A percentile compares a stretch with the other conserved stretches of the same genome.
phyloP scores from a whole-genome alignment of 2,329 filamentous ascomycete genomes.

The Thelonectria rubi region DNA sequence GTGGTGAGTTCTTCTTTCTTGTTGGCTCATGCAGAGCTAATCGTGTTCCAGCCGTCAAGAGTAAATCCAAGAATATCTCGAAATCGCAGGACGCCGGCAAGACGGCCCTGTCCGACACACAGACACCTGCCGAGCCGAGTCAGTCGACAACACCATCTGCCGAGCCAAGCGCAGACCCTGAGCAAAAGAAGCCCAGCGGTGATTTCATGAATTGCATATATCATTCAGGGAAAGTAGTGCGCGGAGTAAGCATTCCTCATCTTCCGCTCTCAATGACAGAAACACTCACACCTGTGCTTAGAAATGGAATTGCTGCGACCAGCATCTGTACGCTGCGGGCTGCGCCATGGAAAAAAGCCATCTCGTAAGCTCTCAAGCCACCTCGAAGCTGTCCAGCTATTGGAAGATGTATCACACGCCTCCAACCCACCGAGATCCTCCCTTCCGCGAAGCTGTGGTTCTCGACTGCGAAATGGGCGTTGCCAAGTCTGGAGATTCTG shows the following conservation, averaged over 20 bases:
- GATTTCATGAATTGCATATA: neutral
- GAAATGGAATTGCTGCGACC: slow-evolving; percentile 28
- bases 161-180: neutral
- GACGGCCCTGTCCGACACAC: neutral
- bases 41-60: neutral
- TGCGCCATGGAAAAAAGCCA: slow-evolving; percentile 21
- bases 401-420: slow-evolving; percentile 24
- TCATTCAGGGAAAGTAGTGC: neutral
- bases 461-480: slow-evolving; percentile 67
- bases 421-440: rapidly evolving
- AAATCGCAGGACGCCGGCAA: neutral
- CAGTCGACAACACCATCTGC: neutral
- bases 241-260: neutral
- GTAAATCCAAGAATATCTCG: neutral
- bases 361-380: neutral
- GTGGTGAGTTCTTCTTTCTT: neutral
- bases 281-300: neutral
- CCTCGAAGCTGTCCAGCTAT: slow-evolving; percentile 4
- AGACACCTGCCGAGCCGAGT: neutral
- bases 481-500: slow-evolving; percentile 53
- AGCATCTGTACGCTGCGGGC: neutral
- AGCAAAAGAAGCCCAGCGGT: neutral
- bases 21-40: neutral
- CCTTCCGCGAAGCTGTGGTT: slow-evolving; percentile 47
- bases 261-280: neutral